phyloP scores from a whole-genome alignment of 371 early-diverging fungal genomes.

The Mortierella sp. region DNA sequence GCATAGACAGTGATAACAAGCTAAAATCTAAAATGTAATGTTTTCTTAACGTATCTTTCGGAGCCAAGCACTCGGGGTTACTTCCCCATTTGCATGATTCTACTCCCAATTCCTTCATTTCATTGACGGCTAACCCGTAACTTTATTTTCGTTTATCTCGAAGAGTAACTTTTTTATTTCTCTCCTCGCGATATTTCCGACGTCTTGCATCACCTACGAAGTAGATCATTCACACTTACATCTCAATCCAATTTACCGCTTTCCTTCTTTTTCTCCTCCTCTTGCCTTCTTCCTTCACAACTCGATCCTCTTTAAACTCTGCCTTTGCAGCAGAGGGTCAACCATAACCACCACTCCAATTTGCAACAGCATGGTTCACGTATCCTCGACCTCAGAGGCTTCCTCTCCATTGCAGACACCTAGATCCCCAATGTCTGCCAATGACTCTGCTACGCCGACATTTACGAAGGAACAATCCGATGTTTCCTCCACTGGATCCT shows the following conservation, averaged over 20 bases:
- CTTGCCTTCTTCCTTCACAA: slow-evolving; percentile 4
- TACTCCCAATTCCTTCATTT: too few relatives aligned
- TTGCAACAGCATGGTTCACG: slow-evolving; percentile 5
- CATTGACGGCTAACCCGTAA: too few relatives aligned
- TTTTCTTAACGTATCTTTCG: too few relatives aligned
- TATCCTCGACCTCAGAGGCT: slow-evolving; percentile 9
- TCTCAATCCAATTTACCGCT: too few relatives aligned
- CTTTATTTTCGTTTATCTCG: too few relatives aligned
- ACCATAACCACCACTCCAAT: neutral
- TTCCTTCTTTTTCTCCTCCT: neutral
- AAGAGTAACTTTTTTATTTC: too few relatives aligned
- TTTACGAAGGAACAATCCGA: neutral
- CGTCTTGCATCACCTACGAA: neutral
- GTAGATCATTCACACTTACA: too few relatives aligned
- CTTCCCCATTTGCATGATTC: too few relatives aligned
- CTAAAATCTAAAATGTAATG: too few relatives aligned
- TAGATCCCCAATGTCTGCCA: neutral
- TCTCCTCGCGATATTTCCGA: too few relatives aligned
- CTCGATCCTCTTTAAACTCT: neutral
- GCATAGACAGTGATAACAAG: too few relatives aligned
- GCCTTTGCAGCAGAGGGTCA: neutral
- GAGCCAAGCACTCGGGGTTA: too few relatives aligned
- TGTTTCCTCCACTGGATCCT: neutral
- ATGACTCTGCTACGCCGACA: slow-evolving; percentile 10
- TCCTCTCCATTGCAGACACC: neutral